Base-by-base conservation (phyloP, 1,284 basidiomycete genomes). In the Papiliotrema laurentii region DNA sequence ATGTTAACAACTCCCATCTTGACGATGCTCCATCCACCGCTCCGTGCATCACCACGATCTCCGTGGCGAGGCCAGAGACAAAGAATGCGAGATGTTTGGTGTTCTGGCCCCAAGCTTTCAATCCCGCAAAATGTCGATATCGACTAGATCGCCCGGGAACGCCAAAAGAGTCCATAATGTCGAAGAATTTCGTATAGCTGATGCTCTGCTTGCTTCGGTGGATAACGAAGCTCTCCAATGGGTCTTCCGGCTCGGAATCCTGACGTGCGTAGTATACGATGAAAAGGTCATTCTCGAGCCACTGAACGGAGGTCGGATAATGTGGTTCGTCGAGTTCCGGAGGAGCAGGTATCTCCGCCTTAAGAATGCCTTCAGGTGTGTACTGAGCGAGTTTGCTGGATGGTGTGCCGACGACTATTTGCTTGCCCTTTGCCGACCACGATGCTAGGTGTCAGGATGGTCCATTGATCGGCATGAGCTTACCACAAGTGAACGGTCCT, bases 391-490 rank as follows among this genome's bases (percentile, higher is more conserved):
- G 59, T 35, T 63, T 64, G 22, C 79, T 78, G 3, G 64, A 51
- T 1, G 61, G 55, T 2, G 69, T 68, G 13, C 79, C 79, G 4
- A 77, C 61, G 2, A 76, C 76, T n/a, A 80, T 62, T 59, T 80
- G 79, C 65, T 80, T 80, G 37, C 79, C 79, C 57, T 77, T 79
- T 22, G 75, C 75, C 2, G 77, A 79, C 79, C 79, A 81, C 57
- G 74, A 75, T 2, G 73, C 73, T 51, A 58, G 41, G 59, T 34
- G 48, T 63, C 56, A 36, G 60, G 27, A 10, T 49, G 43, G 16
- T 50, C 37, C n/a, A 21, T 5, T 63, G 33, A 22, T 55, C 33
- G 39, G 51, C 18, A 56, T 47, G 3, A 25, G 49, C 64, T 49
- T 41, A 68, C 68, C 64, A 27, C 62, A 54, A 4, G 71, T 68